A percentile compares a stretch with the other conserved stretches of the same genome.
These are phyloP conservation scores for Phaffia tasmanica DNA, from an alignment of 768 basidiomycete genomes.

Conservation along the genomic window DNA sequence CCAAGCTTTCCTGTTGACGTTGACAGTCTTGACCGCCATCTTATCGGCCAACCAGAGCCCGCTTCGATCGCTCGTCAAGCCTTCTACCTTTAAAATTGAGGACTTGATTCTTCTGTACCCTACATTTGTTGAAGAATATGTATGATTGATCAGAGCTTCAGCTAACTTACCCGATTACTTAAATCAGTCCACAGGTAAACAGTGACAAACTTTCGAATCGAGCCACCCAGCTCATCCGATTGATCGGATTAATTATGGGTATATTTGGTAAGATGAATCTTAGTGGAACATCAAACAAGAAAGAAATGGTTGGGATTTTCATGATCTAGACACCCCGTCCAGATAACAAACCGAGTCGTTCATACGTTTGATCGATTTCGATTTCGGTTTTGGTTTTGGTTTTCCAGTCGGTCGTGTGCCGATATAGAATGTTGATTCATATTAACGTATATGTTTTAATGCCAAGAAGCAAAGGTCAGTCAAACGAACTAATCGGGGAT, in stretches of 20 bases:
- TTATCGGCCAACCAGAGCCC: slow-evolving; percentile 3
- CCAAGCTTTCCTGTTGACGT: slow-evolving; percentile 5
- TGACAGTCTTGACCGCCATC: slow-evolving; percentile 3
- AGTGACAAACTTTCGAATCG: slow-evolving; percentile 2
- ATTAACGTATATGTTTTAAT: no score
- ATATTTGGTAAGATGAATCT: slow-evolving; percentile 6
- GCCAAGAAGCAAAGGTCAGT: no score
- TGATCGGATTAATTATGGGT: slow-evolving; percentile 13
- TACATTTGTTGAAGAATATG: not conserved
- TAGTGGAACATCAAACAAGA: slow-evolving; percentile 10
- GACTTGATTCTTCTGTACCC: not conserved
- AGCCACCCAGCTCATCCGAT: not conserved
- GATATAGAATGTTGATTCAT: no score
- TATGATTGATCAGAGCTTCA: no score
- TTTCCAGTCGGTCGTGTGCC: no score
- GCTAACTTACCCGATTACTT: not conserved
- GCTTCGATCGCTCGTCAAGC: not conserved
- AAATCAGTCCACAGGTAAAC: not conserved
- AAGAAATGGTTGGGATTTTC: not conserved
- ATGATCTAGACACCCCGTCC: no score
- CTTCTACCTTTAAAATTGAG: not conserved
- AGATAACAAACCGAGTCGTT: no score
- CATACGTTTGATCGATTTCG: no score
- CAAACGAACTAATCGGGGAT: no score
- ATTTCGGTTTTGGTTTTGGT: no score